A percentile compares a stretch with the other conserved stretches of the same genome.
Conservation (phyloP, 2,329 filamentous ascomycete species). For the Colletotrichum camelliae region DNA sequence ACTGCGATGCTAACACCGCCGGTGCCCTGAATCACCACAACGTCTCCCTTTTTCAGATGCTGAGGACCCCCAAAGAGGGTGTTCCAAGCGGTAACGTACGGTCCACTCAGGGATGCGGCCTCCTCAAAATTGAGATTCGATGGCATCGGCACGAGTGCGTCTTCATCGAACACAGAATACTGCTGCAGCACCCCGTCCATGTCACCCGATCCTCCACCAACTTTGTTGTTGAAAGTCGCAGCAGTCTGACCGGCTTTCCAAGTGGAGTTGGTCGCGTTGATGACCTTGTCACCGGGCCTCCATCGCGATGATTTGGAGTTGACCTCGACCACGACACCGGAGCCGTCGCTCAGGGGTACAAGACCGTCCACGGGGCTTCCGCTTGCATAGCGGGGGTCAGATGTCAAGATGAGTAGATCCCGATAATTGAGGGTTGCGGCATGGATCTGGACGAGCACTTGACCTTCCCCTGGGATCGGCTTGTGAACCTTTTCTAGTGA, state of each 20-base stretch:
- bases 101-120: not conserved
- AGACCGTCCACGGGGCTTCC: not conserved
- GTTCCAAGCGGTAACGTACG: constrained; percentile 22
- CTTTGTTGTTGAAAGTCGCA: not conserved
- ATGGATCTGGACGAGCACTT: not conserved
- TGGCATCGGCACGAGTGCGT: not conserved
- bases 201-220: not conserved
- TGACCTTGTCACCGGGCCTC: not conserved
- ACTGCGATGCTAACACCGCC: constrained; percentile 46
- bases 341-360: not conserved
- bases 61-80: constrained; percentile 22
- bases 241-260: not conserved
- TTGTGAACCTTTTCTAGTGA: not conserved
- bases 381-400: not conserved
- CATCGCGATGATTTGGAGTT: not conserved
- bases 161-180: not conserved
- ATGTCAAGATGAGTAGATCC: not conserved
- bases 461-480: not conserved
- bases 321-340: not conserved
- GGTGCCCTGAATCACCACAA: constrained; percentile 45
- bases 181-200: not conserved
- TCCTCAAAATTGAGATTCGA: not conserved
- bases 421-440: not conserved
- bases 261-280: not conserved
- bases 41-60: constrained; percentile 39